Conservation (phyloP, 1,284 basidiomycete genomes). For the Hemileia vastatrix region DNA sequence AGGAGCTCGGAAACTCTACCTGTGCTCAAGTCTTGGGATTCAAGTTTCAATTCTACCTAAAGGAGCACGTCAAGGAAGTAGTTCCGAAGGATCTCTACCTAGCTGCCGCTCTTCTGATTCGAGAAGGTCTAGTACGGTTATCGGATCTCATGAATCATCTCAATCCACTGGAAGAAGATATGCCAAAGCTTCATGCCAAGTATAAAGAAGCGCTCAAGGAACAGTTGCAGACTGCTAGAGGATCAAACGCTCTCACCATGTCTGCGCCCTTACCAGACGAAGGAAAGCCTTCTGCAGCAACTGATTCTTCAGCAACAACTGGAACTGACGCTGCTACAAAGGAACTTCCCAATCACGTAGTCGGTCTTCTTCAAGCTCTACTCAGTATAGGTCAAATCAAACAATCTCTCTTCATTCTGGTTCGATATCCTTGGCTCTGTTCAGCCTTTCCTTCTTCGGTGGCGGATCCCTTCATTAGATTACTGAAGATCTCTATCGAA, state of each 20-base stretch:
- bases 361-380: conserved; percentile 64
- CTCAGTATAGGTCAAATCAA: conserved; percentile 73
- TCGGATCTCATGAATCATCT: too few species aligned
- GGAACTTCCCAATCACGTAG: conserved; percentile 63
- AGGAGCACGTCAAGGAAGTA: conserved; percentile 48
- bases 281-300: background rate
- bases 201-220: conserved; percentile 36
- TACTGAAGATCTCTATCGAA: conserved; percentile 35
- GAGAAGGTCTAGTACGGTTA: conserved; percentile 71
- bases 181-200: conserved; percentile 29
- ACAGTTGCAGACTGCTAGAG: conserved; percentile 30
- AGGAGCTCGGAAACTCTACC: conserved; percentile 55
- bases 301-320: background rate
- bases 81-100: conserved; percentile 67
- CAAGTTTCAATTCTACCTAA: conserved; percentile 84
- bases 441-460: conserved; percentile 55
- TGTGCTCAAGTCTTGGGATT: conserved; percentile 88
- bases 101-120: conserved; percentile 74
- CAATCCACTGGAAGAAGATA: conserved; percentile 34
- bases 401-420: conserved; percentile 67
- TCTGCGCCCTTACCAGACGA: conserved; percentile 40
- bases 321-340: conserved; percentile 39
- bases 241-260: conserved; percentile 40
- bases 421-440: conserved; percentile 76
- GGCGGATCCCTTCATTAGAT: conserved; percentile 32